Base-by-base conservation (phyloP, 176 grass and related monocot species). In the Guadua angustifolia region DNA sequence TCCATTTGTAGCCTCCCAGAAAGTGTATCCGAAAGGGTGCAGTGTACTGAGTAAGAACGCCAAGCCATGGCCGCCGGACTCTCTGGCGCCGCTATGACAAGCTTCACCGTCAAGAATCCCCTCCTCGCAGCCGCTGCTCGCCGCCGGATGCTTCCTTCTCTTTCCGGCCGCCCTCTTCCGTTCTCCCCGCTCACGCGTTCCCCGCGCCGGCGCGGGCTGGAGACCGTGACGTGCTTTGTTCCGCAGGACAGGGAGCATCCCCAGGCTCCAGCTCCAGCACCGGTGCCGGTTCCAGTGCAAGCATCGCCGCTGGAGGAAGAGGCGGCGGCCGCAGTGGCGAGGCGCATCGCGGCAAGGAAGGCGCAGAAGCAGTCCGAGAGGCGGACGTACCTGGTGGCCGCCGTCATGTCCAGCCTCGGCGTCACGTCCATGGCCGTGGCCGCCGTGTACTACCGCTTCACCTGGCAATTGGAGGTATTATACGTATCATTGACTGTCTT, bases 371-470 rank as follows among this genome's bases (percentile, higher is more conserved):
- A 7, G 82, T 84, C 83, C 1, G 94, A 96, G 94, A 55, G 94
- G 63, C 59, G 89, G 52, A 91, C 91, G 18, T 96, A 96, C 81
- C 88, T 93, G 49, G 85, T 96, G 42, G 94, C 91, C 18, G 94
- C 91, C 16, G 72, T 96, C 12, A 89, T 96, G 90, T 96, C 94
- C 69, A 96, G 91, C 86, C 77, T 96, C 66, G 94, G 90, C 6
- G 56, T 96, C 91, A 93, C 91, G n/a, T 88, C 88, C 77, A 91
- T 93, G 91, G 86, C 77, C 46, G 14, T 93, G 73, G 83, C 82
- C 53, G 71, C 91, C 64, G 91, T 93, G 3, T 96, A 96, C 73
- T 96, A 89, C 84, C 94, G 94, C 26, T 96, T 96, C 87, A 74
- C 86, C 65, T 96, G 94, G 88, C 94, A 93, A 88, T 76, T 91